phyloP scores from a whole-genome alignment of 2,329 filamentous ascomycete species.

The Alternaria triticina region DNA sequence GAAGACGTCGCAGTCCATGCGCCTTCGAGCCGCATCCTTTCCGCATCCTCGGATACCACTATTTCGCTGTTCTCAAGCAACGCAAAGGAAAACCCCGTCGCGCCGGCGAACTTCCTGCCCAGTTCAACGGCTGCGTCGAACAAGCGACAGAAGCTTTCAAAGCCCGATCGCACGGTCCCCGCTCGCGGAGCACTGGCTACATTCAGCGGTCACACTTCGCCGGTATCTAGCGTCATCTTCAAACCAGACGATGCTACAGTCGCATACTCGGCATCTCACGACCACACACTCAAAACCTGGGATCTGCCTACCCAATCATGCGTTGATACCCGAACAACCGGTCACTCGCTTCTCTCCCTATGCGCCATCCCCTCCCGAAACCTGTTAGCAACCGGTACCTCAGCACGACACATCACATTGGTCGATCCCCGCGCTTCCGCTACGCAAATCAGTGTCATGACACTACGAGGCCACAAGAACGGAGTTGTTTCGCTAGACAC shows the following conservation, averaged over 20 bases:
- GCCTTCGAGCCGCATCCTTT: slow-evolving; percentile 77
- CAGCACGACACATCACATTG: slow-evolving; percentile 87
- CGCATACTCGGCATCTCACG: slow-evolving; percentile 88
- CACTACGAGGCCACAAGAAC: slow-evolving; percentile 88
- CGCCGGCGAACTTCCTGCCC: slow-evolving; percentile 72
- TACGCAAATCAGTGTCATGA: slow-evolving; percentile 80
- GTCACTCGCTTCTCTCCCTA: slow-evolving; percentile 82
- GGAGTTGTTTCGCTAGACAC: slow-evolving; percentile 65
- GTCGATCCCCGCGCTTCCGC: slow-evolving; percentile 86
- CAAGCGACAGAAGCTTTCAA: slow-evolving; percentile 77
- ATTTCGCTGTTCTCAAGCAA: slow-evolving; percentile 89
- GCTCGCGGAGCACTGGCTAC: slow-evolving; percentile 82
- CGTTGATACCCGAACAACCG: slow-evolving; percentile 82
- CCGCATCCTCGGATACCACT: slow-evolving; percentile 81
- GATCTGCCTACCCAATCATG: slow-evolving; percentile 82
- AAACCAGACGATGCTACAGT: slow-evolving; percentile 84
- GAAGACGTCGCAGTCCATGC: slow-evolving; percentile 77
- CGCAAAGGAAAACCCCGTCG: slow-evolving; percentile 76
- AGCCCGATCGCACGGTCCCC: slow-evolving; percentile 65
- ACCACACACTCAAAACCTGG: slow-evolving; percentile 89
- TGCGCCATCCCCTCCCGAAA: slow-evolving; percentile 71
- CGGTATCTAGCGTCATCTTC: slow-evolving; percentile 82
- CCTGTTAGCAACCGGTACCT: slow-evolving; percentile 76
- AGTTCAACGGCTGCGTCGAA: slow-evolving; percentile 66
- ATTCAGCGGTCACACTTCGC: slow-evolving; percentile 72